These are phyloP conservation scores for Diaporthe vaccinii DNA, from an alignment of 2,329 filamentous ascomycete genomes.

Conservation along the genomic window DNA sequence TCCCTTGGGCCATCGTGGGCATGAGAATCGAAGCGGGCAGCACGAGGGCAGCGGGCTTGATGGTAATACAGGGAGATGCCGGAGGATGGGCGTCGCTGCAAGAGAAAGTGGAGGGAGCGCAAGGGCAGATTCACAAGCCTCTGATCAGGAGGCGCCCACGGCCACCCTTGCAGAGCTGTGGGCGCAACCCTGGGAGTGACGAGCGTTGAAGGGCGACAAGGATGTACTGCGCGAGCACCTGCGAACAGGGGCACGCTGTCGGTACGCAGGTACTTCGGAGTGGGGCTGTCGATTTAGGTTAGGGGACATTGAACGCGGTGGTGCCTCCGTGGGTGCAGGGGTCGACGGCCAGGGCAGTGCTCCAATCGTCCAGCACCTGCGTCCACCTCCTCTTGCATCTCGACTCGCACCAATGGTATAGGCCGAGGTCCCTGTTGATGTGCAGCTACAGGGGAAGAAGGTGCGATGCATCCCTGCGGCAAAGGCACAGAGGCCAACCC, in stretches of 20 bases:
- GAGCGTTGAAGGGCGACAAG: conserved; percentile 19
- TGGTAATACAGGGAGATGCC: not conserved
- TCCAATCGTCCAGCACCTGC: conserved; percentile 37
- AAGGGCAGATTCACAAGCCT: conserved; percentile 31
- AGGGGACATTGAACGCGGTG: conserved; percentile 36
- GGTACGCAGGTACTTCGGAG: conserved; percentile 30
- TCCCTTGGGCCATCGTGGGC: not conserved
- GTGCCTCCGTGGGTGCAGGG: conserved; percentile 34
- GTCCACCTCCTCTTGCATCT: conserved; percentile 32
- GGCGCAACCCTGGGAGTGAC: conserved; percentile 32
- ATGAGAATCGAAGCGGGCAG: conserved; percentile 9
- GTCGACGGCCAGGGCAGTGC: conserved; percentile 25
- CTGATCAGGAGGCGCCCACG: conserved; percentile 26
- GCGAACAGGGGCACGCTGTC: conserved; percentile 29
- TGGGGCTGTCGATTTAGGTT: conserved; percentile 40
- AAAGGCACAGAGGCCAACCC: conserved; percentile 24
- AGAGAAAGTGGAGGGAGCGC: conserved; percentile 29
- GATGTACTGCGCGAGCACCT: conserved; percentile 32
- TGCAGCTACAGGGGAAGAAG: conserved; percentile 36
- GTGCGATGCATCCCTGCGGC: conserved; percentile 38
- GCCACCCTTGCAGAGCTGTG: conserved; percentile 28
- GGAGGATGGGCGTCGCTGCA: conserved; percentile 24
- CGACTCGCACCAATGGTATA: conserved; percentile 40
- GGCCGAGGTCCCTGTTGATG: conserved; percentile 39
- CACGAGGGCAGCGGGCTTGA: conserved; percentile 8